A percentile compares a stretch with the other conserved stretches of the same genome.
Conservation (phyloP, 495 filamentous ascomycete genomes). For the Lophium mytilinum region DNA sequence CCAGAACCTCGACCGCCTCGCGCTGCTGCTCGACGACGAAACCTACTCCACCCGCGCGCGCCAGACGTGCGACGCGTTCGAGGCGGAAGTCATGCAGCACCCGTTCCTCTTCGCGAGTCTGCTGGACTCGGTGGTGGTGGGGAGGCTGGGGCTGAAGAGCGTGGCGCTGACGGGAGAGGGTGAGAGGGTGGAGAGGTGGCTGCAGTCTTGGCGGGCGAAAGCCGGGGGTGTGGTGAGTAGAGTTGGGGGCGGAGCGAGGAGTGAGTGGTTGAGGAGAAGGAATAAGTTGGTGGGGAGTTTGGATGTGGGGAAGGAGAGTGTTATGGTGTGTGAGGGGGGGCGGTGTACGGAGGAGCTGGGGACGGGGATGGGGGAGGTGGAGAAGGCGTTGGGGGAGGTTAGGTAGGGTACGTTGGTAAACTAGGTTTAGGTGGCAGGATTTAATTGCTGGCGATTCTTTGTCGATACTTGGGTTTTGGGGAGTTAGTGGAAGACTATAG, state of each 20-base stretch:
- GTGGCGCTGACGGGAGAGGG: conserved; percentile 31
- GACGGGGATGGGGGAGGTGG: conserved; percentile 20
- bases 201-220: conserved; percentile 19
- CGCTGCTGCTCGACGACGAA: conserved; percentile 58
- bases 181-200: conserved; percentile 24
- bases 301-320: conserved; percentile 27
- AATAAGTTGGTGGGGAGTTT: conserved; percentile 33
- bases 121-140: conserved; percentile 63
- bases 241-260: conserved; percentile 22
- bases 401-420: background rate
- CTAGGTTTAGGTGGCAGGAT: too few species aligned
- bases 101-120: conserved; percentile 81
- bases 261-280: conserved; percentile 32
- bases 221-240: conserved; percentile 26
- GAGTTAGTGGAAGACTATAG: too few species aligned
- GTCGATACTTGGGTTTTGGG: too few species aligned
- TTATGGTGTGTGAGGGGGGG: conserved; percentile 36
- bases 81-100: conserved; percentile 83
- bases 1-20: conserved; percentile 73
- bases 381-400: conserved; percentile 11
- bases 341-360: conserved; percentile 30
- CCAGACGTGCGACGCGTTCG: conserved; percentile 74
- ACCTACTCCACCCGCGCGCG: conserved; percentile 56
- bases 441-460: too few species aligned
- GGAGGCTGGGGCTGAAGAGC: conserved; percentile 51